Evolutionary conservation across 495 filamentous ascomycete species (phyloP).

Genomic region (Neurospora sp.): DNA sequence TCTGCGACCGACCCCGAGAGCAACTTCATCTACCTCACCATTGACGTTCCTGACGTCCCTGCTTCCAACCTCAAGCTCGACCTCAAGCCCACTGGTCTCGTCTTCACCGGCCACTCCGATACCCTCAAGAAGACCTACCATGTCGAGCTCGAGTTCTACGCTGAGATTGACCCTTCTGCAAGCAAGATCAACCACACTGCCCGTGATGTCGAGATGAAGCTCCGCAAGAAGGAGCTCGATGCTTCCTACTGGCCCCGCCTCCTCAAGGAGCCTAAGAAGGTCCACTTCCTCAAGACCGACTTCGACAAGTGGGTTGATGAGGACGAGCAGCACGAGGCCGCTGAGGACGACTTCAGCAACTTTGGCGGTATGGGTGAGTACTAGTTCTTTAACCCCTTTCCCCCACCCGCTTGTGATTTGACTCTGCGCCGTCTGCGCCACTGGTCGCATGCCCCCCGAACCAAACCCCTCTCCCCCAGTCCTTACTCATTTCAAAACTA

Average conservation of each 20-base stretch:
- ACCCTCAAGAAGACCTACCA: slow-evolving; percentile 74
- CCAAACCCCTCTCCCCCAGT: not conserved
- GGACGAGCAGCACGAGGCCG: slow-evolving; percentile 88
- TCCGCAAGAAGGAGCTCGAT: slow-evolving; percentile 93
- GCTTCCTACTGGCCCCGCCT: slow-evolving; percentile 90
- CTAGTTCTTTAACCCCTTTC: not conserved
- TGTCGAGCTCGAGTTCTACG: slow-evolving; percentile 81
- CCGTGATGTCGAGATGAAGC: slow-evolving; percentile 76
- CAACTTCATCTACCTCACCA: slow-evolving; percentile 88
- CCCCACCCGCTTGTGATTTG: not conserved
- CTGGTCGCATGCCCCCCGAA: not conserved
- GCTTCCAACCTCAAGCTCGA: slow-evolving; percentile 61
- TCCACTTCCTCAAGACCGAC: slow-evolving; percentile 96
- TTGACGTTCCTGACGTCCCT: slow-evolving; percentile 73
- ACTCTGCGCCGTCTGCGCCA: not conserved
- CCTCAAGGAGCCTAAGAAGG: slow-evolving; percentile 76
- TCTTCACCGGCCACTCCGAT: slow-evolving; percentile 70
- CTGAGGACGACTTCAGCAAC: slow-evolving; percentile 74
- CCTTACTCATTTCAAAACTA: slow-evolving; percentile 3
- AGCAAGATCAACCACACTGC: slow-evolving; percentile 75
- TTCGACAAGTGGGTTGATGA: slow-evolving; percentile 99
- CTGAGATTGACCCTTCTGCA: slow-evolving; percentile 74
- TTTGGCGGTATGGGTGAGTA: slow-evolving; percentile 48
- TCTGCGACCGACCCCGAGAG: slow-evolving; percentile 65
- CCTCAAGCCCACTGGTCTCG: slow-evolving; percentile 63